Base-by-base conservation (phyloP, 805 yeast genomes). In the Yamadazyma endophytica region DNA sequence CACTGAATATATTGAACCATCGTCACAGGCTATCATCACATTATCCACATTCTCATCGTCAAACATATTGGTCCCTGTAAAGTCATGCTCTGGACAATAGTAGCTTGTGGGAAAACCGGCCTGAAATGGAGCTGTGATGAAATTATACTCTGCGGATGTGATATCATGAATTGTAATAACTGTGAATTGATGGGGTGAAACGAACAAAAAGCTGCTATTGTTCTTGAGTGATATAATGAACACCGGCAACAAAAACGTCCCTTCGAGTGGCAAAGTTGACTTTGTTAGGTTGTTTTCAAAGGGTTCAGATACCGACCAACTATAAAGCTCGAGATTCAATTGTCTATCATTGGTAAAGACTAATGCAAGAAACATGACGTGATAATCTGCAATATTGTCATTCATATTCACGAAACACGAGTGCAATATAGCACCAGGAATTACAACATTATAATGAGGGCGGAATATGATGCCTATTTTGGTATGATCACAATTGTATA, bases 71-170 rank as follows among this genome's bases (percentile, higher is more conserved):
- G 54, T 34, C n/a, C n/a, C n/a, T n/a, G n/a, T n/a, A n/a, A n/a
- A n/a, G n/a, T n/a, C n/a, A n/a, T n/a, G n/a, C 2, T 39, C 38
- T 1, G 70, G 59, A 17, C 47, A 40, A 39, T 54, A 61, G 33
- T 29, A 63, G 12, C 54, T 49, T 0, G 71, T 64, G 1, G 79
- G 77, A 40, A 69, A 70, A 2, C 56, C 18, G 3, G 61, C 47
- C 39, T 25, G 50, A 32, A 26, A 51, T 9, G 21, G 36, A 28
- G 4, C 13, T 13, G 36, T 35, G 32, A 40, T 33, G 34, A 70
- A 68, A 17, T 57, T 46, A 31, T 61, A 59, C 29, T 68, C 68
- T 0, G 73, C 79, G 4, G 77, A 68, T 13, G 69, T 46, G 2
- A 74, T 64, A 29, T 70, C 67, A 36, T 69, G 71, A 3, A 66